phyloP scores from a whole-genome alignment of 2,329 filamentous ascomycete species.

The Aschersonia sp. region DNA sequence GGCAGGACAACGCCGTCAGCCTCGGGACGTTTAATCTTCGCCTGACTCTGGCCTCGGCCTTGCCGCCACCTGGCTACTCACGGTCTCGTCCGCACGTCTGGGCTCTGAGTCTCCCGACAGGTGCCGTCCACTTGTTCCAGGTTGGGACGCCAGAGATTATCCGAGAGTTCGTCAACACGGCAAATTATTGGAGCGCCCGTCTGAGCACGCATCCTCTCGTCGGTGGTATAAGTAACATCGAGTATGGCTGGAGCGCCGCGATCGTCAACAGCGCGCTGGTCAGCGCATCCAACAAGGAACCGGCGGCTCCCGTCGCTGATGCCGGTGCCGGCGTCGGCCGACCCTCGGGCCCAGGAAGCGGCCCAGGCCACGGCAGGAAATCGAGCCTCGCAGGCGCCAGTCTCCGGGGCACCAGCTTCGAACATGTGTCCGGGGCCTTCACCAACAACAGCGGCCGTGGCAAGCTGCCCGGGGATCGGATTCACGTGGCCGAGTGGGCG shows the following conservation, averaged over 20 bases:
- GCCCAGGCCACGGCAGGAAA: slow-evolving; percentile 12
- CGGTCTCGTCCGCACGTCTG: slow-evolving; percentile 83
- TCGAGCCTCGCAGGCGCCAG: slow-evolving; percentile 36
- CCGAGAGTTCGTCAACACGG: slow-evolving; percentile 83
- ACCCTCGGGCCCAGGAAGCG: too few species aligned
- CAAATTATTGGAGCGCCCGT: slow-evolving; percentile 95
- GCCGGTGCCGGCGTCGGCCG: too few species aligned
- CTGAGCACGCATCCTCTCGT: slow-evolving; percentile 86
- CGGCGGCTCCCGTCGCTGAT: slow-evolving; percentile 7
- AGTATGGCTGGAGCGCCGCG: slow-evolving; percentile 88
- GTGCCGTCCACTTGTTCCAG: slow-evolving; percentile 95
- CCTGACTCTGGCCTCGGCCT: slow-evolving; percentile 78
- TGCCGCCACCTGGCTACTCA: slow-evolving; percentile 87
- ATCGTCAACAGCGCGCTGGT: slow-evolving; percentile 53
- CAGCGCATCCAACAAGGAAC: slow-evolving; percentile 34
- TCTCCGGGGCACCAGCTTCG: slow-evolving; percentile 43
- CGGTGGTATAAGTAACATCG: slow-evolving; percentile 89
- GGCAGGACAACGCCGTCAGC: slow-evolving; percentile 91
- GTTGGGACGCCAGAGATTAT: slow-evolving; percentile 91
- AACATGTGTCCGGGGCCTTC: slow-evolving; percentile 39
- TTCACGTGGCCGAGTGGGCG: slow-evolving; percentile 74
- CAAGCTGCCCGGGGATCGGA: slow-evolving; percentile 71
- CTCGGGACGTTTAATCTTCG: slow-evolving; percentile 77
- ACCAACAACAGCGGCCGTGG: slow-evolving; percentile 32
- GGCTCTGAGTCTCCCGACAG: slow-evolving; percentile 81